A percentile compares a stretch with the other conserved stretches of the same genome.
Evolutionary conservation across 176 grass and related monocot genomes (phyloP).

Genomic region (Eremochloa ophiuroides): DNA sequence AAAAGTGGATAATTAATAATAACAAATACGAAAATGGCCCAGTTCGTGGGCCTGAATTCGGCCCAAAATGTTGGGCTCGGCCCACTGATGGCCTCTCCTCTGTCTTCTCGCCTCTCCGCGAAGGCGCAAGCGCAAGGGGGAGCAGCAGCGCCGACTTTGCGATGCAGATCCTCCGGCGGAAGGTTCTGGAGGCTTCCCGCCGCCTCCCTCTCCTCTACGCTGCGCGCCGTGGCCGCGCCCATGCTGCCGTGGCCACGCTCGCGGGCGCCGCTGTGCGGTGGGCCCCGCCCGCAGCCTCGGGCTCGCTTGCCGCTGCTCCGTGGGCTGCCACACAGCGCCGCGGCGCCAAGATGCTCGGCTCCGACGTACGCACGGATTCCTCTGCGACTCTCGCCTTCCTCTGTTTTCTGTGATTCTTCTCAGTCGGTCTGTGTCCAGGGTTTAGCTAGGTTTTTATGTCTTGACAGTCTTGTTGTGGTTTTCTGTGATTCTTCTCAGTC

Average conservation of each 20-base stretch:
- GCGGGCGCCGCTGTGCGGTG: neutral
- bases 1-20: too few species aligned
- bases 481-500: neutral
- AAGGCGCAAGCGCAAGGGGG: neutral
- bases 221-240: neutral
- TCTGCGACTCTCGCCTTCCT: neutral
- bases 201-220: constrained; percentile 14
- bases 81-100: neutral
- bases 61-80: neutral
- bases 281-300: neutral
- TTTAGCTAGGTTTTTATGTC: constrained; percentile 18
- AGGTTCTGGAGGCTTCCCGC: constrained; percentile 41
- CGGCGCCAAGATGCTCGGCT: constrained; percentile 69
- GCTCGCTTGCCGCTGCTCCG: constrained; percentile 37
- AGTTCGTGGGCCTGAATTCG: neutral
- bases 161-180: constrained; percentile 51
- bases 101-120: neutral
- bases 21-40: neutral
- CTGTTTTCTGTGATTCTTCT: neutral
- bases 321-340: constrained; percentile 61
- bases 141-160: neutral
- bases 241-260: constrained; percentile 32
- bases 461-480: too few species aligned
- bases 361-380: constrained; percentile 48
- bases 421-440: neutral